A percentile compares a stretch with the other conserved stretches of the same genome.
Evolutionary conservation across 169 alveolate species (phyloP).

Genomic region (Eimeria mitis): DNA sequence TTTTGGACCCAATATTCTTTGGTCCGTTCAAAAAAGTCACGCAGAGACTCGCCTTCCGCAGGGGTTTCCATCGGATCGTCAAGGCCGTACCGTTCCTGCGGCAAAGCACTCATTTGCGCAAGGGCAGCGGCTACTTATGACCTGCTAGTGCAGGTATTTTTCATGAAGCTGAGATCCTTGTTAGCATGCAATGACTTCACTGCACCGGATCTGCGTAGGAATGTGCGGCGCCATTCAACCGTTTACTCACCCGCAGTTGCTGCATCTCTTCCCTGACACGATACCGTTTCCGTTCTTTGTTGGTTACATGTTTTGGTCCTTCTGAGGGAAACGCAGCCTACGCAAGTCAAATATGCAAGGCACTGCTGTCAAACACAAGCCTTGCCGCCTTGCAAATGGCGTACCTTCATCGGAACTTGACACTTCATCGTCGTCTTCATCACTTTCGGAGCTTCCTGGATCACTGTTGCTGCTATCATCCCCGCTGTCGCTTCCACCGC

Average conservation of each 20-base stretch:
- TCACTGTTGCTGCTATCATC: slow-evolving; percentile 28
- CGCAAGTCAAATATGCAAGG: neutral
- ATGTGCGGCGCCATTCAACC: neutral
- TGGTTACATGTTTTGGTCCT: neutral
- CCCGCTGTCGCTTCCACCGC: slow-evolving; percentile 45
- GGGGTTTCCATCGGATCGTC: slow-evolving; percentile 85
- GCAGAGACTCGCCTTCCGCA: slow-evolving; percentile 85
- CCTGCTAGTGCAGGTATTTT: neutral
- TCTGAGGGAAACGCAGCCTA: slow-evolving; percentile 11
- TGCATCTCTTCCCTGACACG: slow-evolving; percentile 59
- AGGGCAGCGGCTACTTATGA: neutral
- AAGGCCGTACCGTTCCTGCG: slow-evolving; percentile 79
- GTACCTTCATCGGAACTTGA: slow-evolving; percentile 53
- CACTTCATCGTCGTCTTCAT: neutral
- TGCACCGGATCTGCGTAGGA: neutral
- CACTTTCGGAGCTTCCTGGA: slow-evolving; percentile 30
- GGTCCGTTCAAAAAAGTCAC: slow-evolving; percentile 89
- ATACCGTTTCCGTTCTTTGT: slow-evolving; percentile 10
- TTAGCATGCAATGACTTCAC: neutral
- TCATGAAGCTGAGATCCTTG: neutral
- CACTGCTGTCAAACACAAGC: neutral
- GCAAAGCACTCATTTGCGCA: neutral
- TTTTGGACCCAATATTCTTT: slow-evolving; percentile 87
- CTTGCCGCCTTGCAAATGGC: neutral
- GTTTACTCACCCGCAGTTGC: slow-evolving; percentile 12